Conservation (phyloP, 306 rosid genomes). For the Prunus fruticosa region DNA sequence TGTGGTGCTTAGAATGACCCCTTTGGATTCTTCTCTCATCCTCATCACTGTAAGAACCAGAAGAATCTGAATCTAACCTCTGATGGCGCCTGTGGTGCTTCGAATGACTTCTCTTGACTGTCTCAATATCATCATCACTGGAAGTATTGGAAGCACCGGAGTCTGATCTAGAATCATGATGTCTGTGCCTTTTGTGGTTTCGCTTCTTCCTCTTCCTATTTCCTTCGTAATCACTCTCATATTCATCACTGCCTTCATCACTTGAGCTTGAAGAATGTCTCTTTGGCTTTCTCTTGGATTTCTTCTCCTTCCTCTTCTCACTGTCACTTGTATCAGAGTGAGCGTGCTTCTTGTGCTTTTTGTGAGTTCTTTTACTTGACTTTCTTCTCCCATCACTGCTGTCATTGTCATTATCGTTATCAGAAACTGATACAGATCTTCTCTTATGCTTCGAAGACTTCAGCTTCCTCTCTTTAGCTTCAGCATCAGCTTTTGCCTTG, state of each 20-base stretch:
- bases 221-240: constrained; percentile 44
- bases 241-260: constrained; percentile 50
- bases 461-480: constrained; percentile 61
- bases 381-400: constrained; percentile 43
- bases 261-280: constrained; percentile 43
- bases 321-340: constrained; percentile 53
- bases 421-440: constrained; percentile 47
- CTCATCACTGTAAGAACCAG: constrained; percentile 32
- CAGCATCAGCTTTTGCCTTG: constrained; percentile 72
- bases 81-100: constrained; percentile 27
- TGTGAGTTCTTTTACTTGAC: constrained; percentile 53
- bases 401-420: constrained; percentile 45
- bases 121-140: constrained; percentile 37
- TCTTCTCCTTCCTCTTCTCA: constrained; percentile 60
- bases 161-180: constrained; percentile 43
- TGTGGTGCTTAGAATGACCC: constrained; percentile 49
- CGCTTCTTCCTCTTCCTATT: constrained; percentile 65
- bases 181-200: constrained; percentile 44
- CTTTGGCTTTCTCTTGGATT: constrained; percentile 49
- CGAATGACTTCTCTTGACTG: constrained; percentile 25
- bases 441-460: constrained; percentile 65
- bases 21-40: constrained; percentile 32
- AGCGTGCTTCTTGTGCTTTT: constrained; percentile 64
- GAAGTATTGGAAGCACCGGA: constrained; percentile 45
- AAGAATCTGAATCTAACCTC: neutral